These are phyloP conservation scores for Wallacemonas sp. DNA, from an alignment of 208 protist genomes.

Conservation along the genomic window DNA sequence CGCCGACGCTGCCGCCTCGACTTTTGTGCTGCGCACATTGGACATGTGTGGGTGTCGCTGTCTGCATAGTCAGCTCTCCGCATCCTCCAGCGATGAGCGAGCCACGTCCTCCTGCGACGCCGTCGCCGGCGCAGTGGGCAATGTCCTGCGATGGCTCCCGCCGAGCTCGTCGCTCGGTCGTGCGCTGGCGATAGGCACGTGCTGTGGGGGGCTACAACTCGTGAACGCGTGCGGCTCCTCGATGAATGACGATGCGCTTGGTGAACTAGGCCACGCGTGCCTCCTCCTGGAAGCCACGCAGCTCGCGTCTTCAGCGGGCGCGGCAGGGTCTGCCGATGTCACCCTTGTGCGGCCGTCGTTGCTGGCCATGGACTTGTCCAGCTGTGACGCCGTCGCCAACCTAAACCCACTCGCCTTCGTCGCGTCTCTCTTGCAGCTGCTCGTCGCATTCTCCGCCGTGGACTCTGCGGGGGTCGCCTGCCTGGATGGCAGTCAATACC, in stretches of 20 bases:
- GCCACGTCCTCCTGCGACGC: not conserved
- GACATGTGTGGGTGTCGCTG: slow-evolving; percentile 45
- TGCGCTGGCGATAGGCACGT: slow-evolving; percentile 29
- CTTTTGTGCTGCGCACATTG: slow-evolving; percentile 22
- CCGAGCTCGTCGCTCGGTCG: slow-evolving; percentile 21
- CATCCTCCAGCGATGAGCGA: too few relatives aligned
- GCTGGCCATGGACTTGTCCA: slow-evolving; percentile 47
- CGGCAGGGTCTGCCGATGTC: too few relatives aligned
- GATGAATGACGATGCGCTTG: slow-evolving; percentile 33
- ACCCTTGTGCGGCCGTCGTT: slow-evolving; percentile 20
- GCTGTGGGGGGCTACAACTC: slow-evolving; percentile 23
- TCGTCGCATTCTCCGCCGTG: slow-evolving; percentile 46
- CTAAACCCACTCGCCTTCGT: slow-evolving; percentile 41
- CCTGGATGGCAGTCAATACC: slow-evolving; percentile 39
- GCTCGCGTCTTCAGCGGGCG: slow-evolving; percentile 9
- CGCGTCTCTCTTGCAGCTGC: slow-evolving; percentile 43
- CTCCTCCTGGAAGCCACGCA: slow-evolving; percentile 25
- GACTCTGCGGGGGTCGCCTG: slow-evolving; percentile 25
- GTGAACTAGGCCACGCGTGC: slow-evolving; percentile 35
- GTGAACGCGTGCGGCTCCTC: slow-evolving; percentile 40
- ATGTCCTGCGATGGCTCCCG: slow-evolving; percentile 13
- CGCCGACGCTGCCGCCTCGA: not conserved
- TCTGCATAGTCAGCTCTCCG: too few relatives aligned
- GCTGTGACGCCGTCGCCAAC: slow-evolving; percentile 30
- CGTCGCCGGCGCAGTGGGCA: not conserved